A percentile compares a stretch with the other conserved stretches of the same genome.
Evolutionary conservation across 768 basidiomycete genomes (phyloP).

Genomic region (Suillus occidentalis): DNA sequence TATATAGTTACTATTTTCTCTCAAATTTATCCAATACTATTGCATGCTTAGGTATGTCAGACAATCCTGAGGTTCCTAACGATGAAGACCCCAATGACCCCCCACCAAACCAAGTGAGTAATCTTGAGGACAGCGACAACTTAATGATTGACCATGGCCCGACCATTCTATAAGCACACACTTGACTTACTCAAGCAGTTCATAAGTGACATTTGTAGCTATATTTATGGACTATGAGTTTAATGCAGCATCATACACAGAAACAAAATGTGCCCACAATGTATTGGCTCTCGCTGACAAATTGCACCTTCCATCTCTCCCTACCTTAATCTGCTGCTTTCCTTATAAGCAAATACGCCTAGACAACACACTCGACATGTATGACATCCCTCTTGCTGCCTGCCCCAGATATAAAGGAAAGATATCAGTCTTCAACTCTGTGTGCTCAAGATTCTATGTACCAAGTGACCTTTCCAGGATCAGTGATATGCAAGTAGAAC

Average conservation of each 20-base stretch:
- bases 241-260: background rate
- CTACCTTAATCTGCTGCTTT: conserved; percentile 16
- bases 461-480: conserved; percentile 19
- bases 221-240: background rate
- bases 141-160: background rate
- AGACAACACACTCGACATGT: background rate
- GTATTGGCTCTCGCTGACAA: background rate
- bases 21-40: background rate
- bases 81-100: background rate
- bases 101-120: background rate
- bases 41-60: background rate
- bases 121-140: background rate
- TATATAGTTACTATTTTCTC: background rate
- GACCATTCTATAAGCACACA: background rate
- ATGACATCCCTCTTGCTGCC: conserved; percentile 12
- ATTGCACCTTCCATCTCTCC: conserved; percentile 20
- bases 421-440: conserved; percentile 5
- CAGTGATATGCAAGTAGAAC: conserved; percentile 29
- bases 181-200: background rate
- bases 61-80: background rate
- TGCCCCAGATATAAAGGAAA: conserved; percentile 13
- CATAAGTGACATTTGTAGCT: background rate
- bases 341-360: conserved; percentile 1
- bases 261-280: background rate
- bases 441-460: conserved; percentile 5